phyloP scores from a whole-genome alignment of 148 eudicot species.

The Cornus controversa region DNA sequence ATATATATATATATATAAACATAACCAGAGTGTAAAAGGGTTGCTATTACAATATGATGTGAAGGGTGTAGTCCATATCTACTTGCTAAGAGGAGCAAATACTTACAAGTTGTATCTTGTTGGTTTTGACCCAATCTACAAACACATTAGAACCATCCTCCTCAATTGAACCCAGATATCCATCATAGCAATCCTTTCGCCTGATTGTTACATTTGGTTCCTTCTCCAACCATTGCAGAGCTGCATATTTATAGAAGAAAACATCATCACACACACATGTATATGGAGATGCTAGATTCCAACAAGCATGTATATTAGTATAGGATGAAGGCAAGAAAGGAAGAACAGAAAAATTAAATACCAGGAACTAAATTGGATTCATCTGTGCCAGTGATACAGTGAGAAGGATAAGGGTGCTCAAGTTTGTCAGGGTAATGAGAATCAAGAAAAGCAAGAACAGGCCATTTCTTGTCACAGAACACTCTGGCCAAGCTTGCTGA shows the following conservation, averaged over 20 bases:
- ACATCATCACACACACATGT: neutral
- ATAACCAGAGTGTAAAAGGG: too few species aligned
- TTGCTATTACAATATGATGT: too few species aligned
- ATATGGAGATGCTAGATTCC: neutral
- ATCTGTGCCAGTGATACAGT: slow-evolving; percentile 39
- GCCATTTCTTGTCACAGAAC: slow-evolving; percentile 44
- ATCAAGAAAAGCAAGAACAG: slow-evolving; percentile 38
- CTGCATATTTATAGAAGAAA: slow-evolving; percentile 15
- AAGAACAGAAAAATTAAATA: neutral
- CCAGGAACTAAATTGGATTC: slow-evolving; percentile 46
- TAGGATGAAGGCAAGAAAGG: neutral
- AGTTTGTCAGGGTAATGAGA: slow-evolving; percentile 33
- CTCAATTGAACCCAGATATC: slow-evolving; percentile 41
- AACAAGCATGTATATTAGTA: neutral
- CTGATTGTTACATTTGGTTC: slow-evolving; percentile 32
- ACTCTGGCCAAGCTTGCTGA: slow-evolving; percentile 29
- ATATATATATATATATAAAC: too few species aligned
- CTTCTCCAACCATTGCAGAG: slow-evolving; percentile 39
- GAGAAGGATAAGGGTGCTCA: slow-evolving; percentile 46
- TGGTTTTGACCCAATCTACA: slow-evolving; percentile 33
- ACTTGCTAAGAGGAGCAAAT: too few species aligned
- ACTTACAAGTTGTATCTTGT: slow-evolving; percentile 32
- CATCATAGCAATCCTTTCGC: slow-evolving; percentile 43
- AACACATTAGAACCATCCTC: slow-evolving; percentile 39
- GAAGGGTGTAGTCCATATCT: too few species aligned